Evolutionary conservation across 352 stramenopile genomes (phyloP).

Genomic region (Peronospora tabacina): DNA sequence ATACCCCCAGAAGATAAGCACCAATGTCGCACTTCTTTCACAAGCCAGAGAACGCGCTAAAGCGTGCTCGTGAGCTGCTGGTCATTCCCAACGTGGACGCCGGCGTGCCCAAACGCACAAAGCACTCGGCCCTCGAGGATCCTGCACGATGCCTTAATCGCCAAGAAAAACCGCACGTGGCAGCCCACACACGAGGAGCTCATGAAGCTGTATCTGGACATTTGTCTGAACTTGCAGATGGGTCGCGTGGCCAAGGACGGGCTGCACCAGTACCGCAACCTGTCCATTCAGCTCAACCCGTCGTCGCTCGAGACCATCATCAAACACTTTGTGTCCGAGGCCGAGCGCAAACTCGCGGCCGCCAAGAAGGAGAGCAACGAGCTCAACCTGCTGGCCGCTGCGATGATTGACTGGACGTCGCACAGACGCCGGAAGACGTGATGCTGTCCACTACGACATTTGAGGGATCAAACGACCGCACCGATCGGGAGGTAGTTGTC

Average conservation of each 20-base stretch:
- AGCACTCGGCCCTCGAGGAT: constrained; percentile 79
- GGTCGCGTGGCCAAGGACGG: constrained; percentile 95
- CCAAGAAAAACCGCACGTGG: constrained; percentile 94
- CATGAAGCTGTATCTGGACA: constrained; percentile 94
- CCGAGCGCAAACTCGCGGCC: constrained; percentile 80
- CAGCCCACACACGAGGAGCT: constrained; percentile 95
- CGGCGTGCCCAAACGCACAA: constrained; percentile 66
- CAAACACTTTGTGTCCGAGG: constrained; percentile 86
- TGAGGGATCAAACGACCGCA: constrained; percentile 91
- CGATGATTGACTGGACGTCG: constrained; percentile 88
- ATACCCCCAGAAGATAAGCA: not conserved
- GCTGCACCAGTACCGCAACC: constrained; percentile 97
- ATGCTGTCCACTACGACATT: constrained; percentile 96
- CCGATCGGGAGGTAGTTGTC: constrained; percentile 91
- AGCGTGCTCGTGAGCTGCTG: constrained; percentile 84
- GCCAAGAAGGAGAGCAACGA: constrained; percentile 85
- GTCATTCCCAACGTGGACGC: constrained; percentile 60
- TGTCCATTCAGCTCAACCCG: constrained; percentile 91
- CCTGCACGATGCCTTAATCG: constrained; percentile 91
- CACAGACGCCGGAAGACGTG: constrained; percentile 90
- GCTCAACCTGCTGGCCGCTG: constrained; percentile 68
- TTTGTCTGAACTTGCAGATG: constrained; percentile 92
- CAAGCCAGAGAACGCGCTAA: constrained; percentile 89
- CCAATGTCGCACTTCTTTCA: constrained; percentile 81
- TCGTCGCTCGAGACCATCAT: constrained; percentile 94